Evolutionary conservation across 495 filamentous ascomycete genomes (phyloP).

Genomic region (Penicillium manginii): DNA sequence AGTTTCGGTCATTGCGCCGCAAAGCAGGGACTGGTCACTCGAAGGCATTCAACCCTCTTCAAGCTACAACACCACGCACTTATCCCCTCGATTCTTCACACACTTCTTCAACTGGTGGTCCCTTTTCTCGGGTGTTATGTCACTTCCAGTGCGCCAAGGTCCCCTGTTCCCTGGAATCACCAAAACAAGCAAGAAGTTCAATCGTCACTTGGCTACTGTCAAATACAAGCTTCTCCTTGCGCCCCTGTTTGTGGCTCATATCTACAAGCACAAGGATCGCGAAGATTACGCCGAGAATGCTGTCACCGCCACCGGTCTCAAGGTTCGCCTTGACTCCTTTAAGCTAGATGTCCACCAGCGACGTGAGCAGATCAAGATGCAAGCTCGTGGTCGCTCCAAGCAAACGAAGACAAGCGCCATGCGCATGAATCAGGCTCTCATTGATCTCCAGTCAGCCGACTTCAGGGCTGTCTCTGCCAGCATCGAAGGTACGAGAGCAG

Average conservation of each 20-base stretch:
- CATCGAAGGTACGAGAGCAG: slow-evolving; percentile 75
- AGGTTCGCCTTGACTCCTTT: slow-evolving; percentile 90
- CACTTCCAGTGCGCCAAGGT: slow-evolving; percentile 91
- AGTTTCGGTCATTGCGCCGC: slow-evolving; percentile 81
- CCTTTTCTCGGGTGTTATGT: slow-evolving; percentile 92
- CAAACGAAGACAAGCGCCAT: slow-evolving; percentile 84
- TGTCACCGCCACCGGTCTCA: slow-evolving; percentile 90
- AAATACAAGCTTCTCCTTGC: slow-evolving; percentile 95
- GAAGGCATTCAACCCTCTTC: slow-evolving; percentile 71
- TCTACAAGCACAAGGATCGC: slow-evolving; percentile 97
- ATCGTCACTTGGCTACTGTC: slow-evolving; percentile 92
- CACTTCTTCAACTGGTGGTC: slow-evolving; percentile 99
- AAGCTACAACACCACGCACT: slow-evolving; percentile 93
- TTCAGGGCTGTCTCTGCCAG: slow-evolving; percentile 91
- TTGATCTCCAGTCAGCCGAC: slow-evolving; percentile 91
- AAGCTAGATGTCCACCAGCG: slow-evolving; percentile 96
- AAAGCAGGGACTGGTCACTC: slow-evolving; percentile 73
- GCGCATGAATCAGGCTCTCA: slow-evolving; percentile 89
- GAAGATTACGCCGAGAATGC: slow-evolving; percentile 81
- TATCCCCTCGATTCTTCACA: slow-evolving; percentile 93
- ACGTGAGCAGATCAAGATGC: slow-evolving; percentile 85
- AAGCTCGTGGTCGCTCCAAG: slow-evolving; percentile 70
- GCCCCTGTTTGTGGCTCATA: slow-evolving; percentile 90
- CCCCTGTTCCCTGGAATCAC: slow-evolving; percentile 86
- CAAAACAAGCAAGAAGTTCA: slow-evolving; percentile 98